Percentiles rank a stretch among this genome's conserved stretches.
Evolutionary conservation across 306 rosid species (phyloP).

Genomic region (Hylodesmum podocarpum): DNA sequence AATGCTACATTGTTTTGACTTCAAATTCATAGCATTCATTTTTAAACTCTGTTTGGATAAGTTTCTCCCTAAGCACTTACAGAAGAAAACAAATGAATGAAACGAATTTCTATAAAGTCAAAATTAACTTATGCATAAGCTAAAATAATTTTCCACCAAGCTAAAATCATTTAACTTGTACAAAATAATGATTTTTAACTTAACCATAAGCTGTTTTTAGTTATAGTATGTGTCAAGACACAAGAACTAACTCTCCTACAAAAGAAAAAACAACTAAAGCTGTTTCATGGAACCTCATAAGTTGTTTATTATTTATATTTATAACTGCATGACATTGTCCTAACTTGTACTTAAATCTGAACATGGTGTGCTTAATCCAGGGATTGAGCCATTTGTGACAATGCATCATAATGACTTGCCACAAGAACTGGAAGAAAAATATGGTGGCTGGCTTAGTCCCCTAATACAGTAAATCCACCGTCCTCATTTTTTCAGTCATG

Average conservation of each 20-base stretch:
- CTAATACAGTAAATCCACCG: slow-evolving; percentile 46
- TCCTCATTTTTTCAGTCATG: neutral
- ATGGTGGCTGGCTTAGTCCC: slow-evolving; percentile 62
- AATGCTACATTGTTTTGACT: neutral
- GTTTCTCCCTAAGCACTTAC: no score
- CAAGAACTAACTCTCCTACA: neutral
- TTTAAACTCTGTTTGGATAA: no score
- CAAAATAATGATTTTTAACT: no score
- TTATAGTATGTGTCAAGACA: neutral
- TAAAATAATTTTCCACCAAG: no score
- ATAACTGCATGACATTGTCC: neutral
- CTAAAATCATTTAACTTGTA: no score
- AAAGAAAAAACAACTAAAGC: neutral
- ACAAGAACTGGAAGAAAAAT: slow-evolving; percentile 48
- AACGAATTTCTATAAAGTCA: no score
- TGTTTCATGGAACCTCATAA: neutral
- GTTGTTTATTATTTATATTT: neutral
- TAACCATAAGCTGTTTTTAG: no score
- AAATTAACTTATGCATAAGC: no score
- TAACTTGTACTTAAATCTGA: slow-evolving; percentile 19
- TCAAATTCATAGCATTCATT: neutral
- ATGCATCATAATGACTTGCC: slow-evolving; percentile 60
- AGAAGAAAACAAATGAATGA: no score
- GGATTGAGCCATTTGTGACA: slow-evolving; percentile 62
- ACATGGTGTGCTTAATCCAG: slow-evolving; percentile 37